Evolutionary conservation across 2,329 filamentous ascomycete genomes (phyloP).

Genomic region (Cladophialophora chaetospira): DNA sequence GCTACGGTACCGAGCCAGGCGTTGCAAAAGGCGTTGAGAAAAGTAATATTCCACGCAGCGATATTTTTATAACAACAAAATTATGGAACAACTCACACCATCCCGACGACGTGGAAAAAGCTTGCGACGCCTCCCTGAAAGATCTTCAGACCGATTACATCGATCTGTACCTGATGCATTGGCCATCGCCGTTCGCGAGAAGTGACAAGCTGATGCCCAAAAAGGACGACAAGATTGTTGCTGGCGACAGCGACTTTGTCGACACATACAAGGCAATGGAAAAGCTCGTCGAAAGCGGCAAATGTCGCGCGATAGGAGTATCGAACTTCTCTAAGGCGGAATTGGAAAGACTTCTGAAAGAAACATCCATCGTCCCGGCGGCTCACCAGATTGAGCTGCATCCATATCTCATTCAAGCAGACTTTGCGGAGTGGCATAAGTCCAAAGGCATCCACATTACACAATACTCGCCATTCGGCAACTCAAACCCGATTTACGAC

Average conservation of each 20-base stretch:
- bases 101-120: constrained; percentile 63
- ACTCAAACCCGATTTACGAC: constrained; percentile 55
- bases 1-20: constrained; percentile 66
- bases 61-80: constrained; percentile 69
- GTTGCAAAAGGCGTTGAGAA: constrained; percentile 66
- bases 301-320: constrained; percentile 55
- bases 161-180: constrained; percentile 72
- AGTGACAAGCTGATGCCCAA: constrained; percentile 53
- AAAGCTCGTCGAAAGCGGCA: constrained; percentile 43
- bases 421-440: constrained; percentile 53
- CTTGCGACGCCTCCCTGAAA: constrained; percentile 62
- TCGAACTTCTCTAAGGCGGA: constrained; percentile 55
- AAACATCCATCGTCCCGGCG: constrained; percentile 49
- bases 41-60: constrained; percentile 63
- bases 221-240: constrained; percentile 44
- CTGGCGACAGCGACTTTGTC: constrained; percentile 51
- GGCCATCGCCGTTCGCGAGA: constrained; percentile 57
- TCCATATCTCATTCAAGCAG: constrained; percentile 55
- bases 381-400: constrained; percentile 57
- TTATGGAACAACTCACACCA: constrained; percentile 67
- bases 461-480: constrained; percentile 59
- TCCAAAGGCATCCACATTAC: constrained; percentile 55
- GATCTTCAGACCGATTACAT: constrained; percentile 67
- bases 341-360: constrained; percentile 50
- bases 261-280: constrained; percentile 57